Base-by-base conservation (phyloP, 2,329 filamentous ascomycete species). In the Cladophialophora yegresii region DNA sequence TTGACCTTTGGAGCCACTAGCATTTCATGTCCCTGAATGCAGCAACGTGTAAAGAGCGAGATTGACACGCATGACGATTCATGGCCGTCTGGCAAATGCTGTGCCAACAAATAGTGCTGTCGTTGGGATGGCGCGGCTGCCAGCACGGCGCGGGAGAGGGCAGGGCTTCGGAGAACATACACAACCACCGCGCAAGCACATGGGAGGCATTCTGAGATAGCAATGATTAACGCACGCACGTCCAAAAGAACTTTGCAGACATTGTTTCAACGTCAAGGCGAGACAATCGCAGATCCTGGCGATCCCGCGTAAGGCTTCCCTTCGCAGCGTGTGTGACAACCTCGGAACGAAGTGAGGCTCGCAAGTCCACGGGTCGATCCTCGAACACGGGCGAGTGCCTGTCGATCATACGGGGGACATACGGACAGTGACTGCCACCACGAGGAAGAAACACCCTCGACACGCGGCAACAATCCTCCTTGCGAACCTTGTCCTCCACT, bases 241-340 rank as follows among this genome's bases (percentile, higher is more conserved):
- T 62, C 54, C 54, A 50, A 57, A 62, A 62, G 60, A 57, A 56
- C 60, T 16, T 8, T 62, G 60, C 60, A 62, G 60, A 53, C 51
- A 49, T 13, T 22, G 30, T 62, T 53, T 7, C 56, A 12, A 51
- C 10, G 54, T 62, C 60, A 45, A 57, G 54, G 60, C 60, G 60
- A 62, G 54, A 62, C 54, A 50, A n/a, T 20, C n/a, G 60, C 60
- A 9, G 54, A 62, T 57, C 60, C 23, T 32, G 60, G 8, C 60
- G 60, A 62, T 62, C 60, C 30, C 50, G 9, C 26, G n/a, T 26
- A 33, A 33, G 7, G 32, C 53, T 7, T 26, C n/a, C 36, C n/a
- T n/a, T n/a, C n/a, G n/a, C n/a, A n/a, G n/a, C 40, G 30, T 20
- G 26, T 16, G 13, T 49, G 28, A 58, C 32, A 33, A n/a, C 12